Percentiles rank a stretch among this genome's conserved stretches.
Evolutionary conservation across 345 rosid species (phyloP).

Genomic region (Melaleuca alternifolia): DNA sequence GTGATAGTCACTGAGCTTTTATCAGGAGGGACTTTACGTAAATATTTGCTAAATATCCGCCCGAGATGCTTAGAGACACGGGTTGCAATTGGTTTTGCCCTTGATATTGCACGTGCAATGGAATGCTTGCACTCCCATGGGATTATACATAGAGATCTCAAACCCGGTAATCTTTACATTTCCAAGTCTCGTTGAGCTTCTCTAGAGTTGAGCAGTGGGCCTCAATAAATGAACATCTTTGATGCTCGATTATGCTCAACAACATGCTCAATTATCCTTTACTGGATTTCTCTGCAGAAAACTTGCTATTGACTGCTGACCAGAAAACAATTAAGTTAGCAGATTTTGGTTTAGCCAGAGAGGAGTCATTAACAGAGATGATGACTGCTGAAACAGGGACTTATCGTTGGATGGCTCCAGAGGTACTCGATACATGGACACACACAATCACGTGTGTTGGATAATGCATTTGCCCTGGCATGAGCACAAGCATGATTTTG

Average conservation of each 20-base stretch:
- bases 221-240: background rate
- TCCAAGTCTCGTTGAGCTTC: background rate
- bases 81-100: conserved; percentile 78
- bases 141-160: conserved; percentile 93
- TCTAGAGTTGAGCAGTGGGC: background rate
- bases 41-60: conserved; percentile 69
- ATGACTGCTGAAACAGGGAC: conserved; percentile 99
- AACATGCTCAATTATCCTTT: background rate
- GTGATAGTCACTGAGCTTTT: conserved; percentile 93
- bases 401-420: conserved; percentile 97
- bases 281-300: conserved; percentile 38
- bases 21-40: conserved; percentile 74
- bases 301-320: conserved; percentile 86
- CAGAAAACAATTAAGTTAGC: conserved; percentile 82
- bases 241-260: background rate
- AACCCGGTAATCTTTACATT: conserved; percentile 54
- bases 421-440: conserved; percentile 26
- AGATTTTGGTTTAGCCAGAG: conserved; percentile 93
- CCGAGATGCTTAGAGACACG: conserved; percentile 65
- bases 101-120: conserved; percentile 92
- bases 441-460: background rate
- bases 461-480: background rate
- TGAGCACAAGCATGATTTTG: background rate
- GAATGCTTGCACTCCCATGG: conserved; percentile 96
- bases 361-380: conserved; percentile 96